phyloP scores from a whole-genome alignment of 257 asterid genomes.

The Jasminum sambac region DNA sequence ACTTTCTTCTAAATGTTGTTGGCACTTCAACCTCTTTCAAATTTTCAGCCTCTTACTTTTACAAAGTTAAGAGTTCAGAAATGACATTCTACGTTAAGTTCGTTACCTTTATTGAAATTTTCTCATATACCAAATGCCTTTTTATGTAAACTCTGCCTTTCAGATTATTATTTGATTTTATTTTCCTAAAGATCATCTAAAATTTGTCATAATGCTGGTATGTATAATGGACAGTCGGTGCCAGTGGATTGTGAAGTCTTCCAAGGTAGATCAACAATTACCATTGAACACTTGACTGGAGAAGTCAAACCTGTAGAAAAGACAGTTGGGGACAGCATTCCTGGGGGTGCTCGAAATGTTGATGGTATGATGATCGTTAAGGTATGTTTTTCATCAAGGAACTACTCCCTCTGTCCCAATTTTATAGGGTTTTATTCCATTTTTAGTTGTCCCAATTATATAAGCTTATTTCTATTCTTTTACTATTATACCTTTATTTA shows the following conservation, averaged over 20 bases:
- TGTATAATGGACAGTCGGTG: constrained; percentile 68
- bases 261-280: constrained; percentile 92
- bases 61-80: background rate
- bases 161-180: constrained; percentile 17
- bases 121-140: constrained; percentile 9
- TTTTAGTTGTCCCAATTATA: too few species aligned
- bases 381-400: constrained; percentile 43
- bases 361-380: constrained; percentile 97
- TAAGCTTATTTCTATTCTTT: too few species aligned
- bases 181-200: constrained; percentile 19
- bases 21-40: background rate
- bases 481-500: too few species aligned
- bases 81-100: background rate
- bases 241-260: constrained; percentile 95
- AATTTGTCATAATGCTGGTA: constrained; percentile 27
- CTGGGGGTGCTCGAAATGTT: constrained; percentile 97
- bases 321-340: constrained; percentile 84
- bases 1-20: background rate
- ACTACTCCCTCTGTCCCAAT: too few species aligned
- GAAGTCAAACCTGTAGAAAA: constrained; percentile 86
- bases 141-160: constrained; percentile 9
- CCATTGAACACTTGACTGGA: constrained; percentile 95
- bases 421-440: too few species aligned
- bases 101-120: background rate
- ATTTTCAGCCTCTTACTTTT: background rate